These are phyloP conservation scores for Rugonectria rugulosa DNA, from an alignment of 2,329 filamentous ascomycete genomes.

Conservation along the genomic window DNA sequence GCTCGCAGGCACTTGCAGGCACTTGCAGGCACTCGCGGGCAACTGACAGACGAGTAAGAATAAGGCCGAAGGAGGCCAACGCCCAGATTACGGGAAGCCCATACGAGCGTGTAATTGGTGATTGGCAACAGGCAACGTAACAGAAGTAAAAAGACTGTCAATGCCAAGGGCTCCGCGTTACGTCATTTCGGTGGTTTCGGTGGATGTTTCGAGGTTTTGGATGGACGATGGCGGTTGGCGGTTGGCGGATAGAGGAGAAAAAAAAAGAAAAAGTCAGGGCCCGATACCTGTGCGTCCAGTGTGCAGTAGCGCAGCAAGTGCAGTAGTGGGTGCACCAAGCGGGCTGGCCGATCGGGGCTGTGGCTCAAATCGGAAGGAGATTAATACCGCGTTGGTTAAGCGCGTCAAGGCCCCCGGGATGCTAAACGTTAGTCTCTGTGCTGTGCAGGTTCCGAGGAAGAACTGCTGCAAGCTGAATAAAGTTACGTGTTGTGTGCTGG, in stretches of 20 bases:
- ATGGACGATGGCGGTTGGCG: too few species aligned
- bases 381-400: conserved; percentile 13
- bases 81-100: conserved; percentile 1
- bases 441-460: neutral
- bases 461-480: neutral
- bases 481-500: too few species aligned
- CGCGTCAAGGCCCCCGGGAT: too few species aligned
- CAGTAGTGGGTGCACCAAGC: conserved; percentile 24
- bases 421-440: neutral
- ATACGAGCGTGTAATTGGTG: neutral
- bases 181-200: too few species aligned
- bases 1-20: too few species aligned
- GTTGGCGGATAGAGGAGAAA: too few species aligned
- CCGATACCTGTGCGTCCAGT: neutral
- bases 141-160: neutral
- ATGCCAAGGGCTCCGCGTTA: neutral
- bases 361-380: conserved; percentile 30
- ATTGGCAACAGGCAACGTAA: neutral
- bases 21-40: too few species aligned
- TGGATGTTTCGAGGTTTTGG: neutral
- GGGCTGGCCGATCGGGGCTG: conserved; percentile 35
- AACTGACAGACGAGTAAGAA: too few species aligned
- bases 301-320: neutral
- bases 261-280: too few species aligned
- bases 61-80: neutral